phyloP scores from a whole-genome alignment of 2,329 filamentous ascomycete species.

The Colletotrichum musae region DNA sequence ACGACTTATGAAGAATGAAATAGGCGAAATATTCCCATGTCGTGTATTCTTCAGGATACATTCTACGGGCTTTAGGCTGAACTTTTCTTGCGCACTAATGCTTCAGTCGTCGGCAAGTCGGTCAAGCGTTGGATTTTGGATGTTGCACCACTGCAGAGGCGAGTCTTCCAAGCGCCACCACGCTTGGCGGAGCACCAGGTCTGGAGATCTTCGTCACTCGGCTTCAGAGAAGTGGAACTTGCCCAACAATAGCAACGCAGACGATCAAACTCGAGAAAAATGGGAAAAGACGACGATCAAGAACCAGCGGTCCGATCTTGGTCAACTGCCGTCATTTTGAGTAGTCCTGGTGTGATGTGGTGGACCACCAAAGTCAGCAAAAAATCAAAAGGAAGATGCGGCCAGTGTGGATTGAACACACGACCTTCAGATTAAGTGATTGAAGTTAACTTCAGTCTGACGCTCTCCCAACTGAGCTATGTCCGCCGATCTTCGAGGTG shows the following conservation, averaged over 20 bases:
- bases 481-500: conserved; percentile 10
- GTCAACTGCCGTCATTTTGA: not conserved
- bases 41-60: too few relatives aligned
- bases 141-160: not conserved
- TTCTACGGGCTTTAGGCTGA: too few relatives aligned
- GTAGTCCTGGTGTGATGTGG: too few relatives aligned
- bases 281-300: not conserved
- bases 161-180: not conserved
- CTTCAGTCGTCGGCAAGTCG: not conserved
- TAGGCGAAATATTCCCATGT: too few relatives aligned
- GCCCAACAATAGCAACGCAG: conserved; percentile 18
- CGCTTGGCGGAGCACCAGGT: conserved; percentile 4
- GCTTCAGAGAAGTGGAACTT: conserved; percentile 3
- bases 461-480: conserved; percentile 29
- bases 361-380: not conserved
- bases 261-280: conserved; percentile 7
- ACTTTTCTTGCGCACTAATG: not conserved
- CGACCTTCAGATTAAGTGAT: conserved; percentile 6
- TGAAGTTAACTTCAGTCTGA: conserved; percentile 10
- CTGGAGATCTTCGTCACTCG: not conserved
- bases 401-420: conserved; percentile 28
- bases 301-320: not conserved
- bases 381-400: conserved; percentile 10
- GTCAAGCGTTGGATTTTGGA: too few relatives aligned
- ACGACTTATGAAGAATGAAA: not conserved